Percentiles rank a stretch among this genome's conserved stretches.
Conservation (phyloP, 352 stramenopile genomes). For the Pythium aristosporum region DNA sequence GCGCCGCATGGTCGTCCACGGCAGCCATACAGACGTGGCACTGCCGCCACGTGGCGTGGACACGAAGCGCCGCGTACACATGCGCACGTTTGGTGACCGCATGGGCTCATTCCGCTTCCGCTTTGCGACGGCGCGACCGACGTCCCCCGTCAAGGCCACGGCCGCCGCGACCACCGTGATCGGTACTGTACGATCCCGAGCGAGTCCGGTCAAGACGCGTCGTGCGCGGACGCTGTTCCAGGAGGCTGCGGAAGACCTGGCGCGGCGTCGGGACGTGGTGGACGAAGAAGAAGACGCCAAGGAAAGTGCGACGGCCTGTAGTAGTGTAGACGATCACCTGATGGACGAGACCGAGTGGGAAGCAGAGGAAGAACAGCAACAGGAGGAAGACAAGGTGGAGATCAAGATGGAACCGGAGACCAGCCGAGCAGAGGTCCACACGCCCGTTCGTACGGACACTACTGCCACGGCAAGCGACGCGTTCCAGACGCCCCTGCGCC, state of each 20-base stretch:
- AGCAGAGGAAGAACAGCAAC: constrained; percentile 4
- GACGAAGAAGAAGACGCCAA: neutral
- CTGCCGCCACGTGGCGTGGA: constrained; percentile 51
- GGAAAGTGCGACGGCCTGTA: neutral
- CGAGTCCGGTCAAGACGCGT: neutral
- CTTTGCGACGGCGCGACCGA: constrained; percentile 27
- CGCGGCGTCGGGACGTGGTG: neutral
- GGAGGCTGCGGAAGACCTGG: constrained; percentile 17
- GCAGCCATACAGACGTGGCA: neutral
- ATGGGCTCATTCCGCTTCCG: constrained; percentile 42
- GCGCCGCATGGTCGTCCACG: constrained; percentile 7
- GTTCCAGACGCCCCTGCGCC: constrained; percentile 48
- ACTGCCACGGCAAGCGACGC: neutral
- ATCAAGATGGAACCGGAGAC: neutral
- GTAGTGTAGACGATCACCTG: neutral
- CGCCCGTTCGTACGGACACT: neutral
- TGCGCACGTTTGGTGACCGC: constrained; percentile 61
- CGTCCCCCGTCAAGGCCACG: constrained; percentile 3
- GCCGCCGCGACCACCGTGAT: neutral
- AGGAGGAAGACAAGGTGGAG: constrained; percentile 6
- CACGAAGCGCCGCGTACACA: constrained; percentile 46
- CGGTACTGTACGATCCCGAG: too few relatives aligned
- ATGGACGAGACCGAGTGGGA: neutral
- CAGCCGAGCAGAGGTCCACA: neutral
- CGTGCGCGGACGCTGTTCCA: constrained; percentile 20